phyloP scores from a whole-genome alignment of 345 rosid genomes.

The Limnanthes douglasii region DNA sequence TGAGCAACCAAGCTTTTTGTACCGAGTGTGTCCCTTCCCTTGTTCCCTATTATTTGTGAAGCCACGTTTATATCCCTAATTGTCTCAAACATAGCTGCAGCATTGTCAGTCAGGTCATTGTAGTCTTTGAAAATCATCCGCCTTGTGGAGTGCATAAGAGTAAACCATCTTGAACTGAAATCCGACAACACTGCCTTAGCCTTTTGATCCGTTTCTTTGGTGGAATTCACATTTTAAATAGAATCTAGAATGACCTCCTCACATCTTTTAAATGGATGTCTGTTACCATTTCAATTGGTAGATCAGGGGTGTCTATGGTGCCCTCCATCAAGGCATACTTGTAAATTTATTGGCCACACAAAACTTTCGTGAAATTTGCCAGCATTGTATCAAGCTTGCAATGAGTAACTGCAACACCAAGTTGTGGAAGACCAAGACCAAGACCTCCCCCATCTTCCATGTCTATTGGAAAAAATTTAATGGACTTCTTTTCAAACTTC shows the following conservation, averaged over 20 bases:
- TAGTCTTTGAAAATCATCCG: conserved; percentile 45
- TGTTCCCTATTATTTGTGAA: conserved; percentile 57
- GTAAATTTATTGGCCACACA: conserved; percentile 65
- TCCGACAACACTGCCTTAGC: conserved; percentile 57
- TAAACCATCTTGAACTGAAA: conserved; percentile 65
- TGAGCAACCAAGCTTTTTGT: conserved; percentile 39
- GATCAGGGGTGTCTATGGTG: conserved; percentile 52
- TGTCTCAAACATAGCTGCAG: conserved; percentile 48
- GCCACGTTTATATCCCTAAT: conserved; percentile 52
- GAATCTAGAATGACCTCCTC: conserved; percentile 47
- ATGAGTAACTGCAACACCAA: conserved; percentile 43
- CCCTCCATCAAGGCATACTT: conserved; percentile 73
- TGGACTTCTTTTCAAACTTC: conserved; percentile 50
- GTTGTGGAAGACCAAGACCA: conserved; percentile 60
- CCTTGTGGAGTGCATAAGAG: conserved; percentile 48
- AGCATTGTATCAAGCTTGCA: conserved; percentile 55
- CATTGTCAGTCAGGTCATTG: conserved; percentile 66
- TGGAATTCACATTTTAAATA: conserved; percentile 29
- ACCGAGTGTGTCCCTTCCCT: conserved; percentile 46
- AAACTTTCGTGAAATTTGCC: conserved; percentile 42
- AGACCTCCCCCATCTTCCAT: conserved; percentile 81
- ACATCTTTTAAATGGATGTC: conserved; percentile 48
- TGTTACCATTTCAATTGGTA: conserved; percentile 59
- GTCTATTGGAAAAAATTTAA: conserved; percentile 48
- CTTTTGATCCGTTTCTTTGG: conserved; percentile 33